Evolutionary conservation across 768 basidiomycete species (phyloP).

Genomic region (Lenzites betulinus): DNA sequence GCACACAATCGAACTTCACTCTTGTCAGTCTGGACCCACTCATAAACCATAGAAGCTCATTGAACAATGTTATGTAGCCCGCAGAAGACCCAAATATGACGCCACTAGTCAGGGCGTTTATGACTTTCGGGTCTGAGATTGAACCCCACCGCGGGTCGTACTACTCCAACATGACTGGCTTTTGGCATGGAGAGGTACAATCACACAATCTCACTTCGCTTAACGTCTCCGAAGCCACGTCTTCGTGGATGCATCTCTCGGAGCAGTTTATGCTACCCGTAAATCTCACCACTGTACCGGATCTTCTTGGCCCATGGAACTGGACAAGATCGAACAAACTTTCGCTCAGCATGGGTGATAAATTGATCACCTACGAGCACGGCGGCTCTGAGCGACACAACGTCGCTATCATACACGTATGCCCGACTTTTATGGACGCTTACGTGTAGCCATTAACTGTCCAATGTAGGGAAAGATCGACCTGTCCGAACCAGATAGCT

Average conservation of each 20-base stretch:
- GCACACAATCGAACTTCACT: conserved; percentile 15
- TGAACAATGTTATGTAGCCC: conserved; percentile 1
- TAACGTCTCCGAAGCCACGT: conserved; percentile 34
- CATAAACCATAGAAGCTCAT: neutral
- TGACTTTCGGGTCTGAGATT: conserved; percentile 4
- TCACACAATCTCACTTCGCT: conserved; percentile 67
- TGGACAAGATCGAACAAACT: conserved; percentile 68
- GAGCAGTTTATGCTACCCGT: conserved; percentile 53
- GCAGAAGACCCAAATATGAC: conserved; percentile 7
- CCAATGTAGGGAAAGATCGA: conserved; percentile 67
- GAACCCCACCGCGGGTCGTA: conserved; percentile 15
- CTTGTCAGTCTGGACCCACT: conserved; percentile 3
- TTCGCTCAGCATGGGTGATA: conserved; percentile 68
- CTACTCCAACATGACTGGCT: conserved; percentile 71
- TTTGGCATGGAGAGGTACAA: conserved; percentile 62
- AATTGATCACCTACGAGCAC: conserved; percentile 41
- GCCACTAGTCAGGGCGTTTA: conserved; percentile 9
- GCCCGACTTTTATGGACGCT: conserved; percentile 23
- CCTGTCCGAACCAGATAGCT: conserved; percentile 51
- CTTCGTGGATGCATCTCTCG: conserved; percentile 53
- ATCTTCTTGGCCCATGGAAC: conserved; percentile 62
- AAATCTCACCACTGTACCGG: conserved; percentile 52
- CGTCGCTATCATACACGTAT: conserved; percentile 66
- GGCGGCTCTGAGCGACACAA: conserved; percentile 35
- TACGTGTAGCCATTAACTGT: neutral